Percentiles rank a stretch among this genome's conserved stretches.
These are phyloP conservation scores for Orbilia brochopaga DNA, from an alignment of 2,329 filamentous ascomycete species.

Conservation along the genomic window DNA sequence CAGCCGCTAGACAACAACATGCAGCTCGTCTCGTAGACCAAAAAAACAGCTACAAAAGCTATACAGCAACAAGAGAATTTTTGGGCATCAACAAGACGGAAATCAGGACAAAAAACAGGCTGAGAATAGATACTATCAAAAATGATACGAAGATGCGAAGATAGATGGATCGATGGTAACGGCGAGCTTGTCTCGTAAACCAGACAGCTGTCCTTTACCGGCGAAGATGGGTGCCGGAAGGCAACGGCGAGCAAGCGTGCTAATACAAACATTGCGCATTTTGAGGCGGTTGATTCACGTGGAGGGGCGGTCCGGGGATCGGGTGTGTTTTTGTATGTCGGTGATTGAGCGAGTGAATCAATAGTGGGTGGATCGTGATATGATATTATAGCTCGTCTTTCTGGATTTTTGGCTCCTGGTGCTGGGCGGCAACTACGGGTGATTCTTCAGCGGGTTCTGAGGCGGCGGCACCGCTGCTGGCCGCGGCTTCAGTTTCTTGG, in stretches of 20 bases:
- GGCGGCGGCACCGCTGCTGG: constrained; percentile 25
- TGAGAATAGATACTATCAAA: too few relatives aligned
- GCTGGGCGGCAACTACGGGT: constrained; percentile 11
- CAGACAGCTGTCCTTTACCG: too few relatives aligned
- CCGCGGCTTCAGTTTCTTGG: constrained; percentile 33
- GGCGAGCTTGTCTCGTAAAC: too few relatives aligned
- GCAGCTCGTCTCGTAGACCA: not conserved
- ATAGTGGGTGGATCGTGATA: not conserved
- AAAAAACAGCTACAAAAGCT: not conserved
- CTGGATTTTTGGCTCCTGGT: constrained; percentile 11
- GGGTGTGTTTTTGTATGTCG: not conserved
- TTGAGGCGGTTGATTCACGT: too few relatives aligned
- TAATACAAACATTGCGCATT: too few relatives aligned
- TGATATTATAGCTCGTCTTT: constrained; percentile 39
- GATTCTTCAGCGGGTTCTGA: constrained; percentile 43
- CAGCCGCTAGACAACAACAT: constrained; percentile 43
- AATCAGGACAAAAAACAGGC: too few relatives aligned
- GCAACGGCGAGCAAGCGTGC: too few relatives aligned
- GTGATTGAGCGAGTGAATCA: not conserved
- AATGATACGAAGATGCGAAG: too few relatives aligned
- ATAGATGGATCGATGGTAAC: too few relatives aligned
- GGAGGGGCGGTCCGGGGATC: not conserved
- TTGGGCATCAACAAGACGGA: too few relatives aligned
- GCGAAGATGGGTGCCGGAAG: too few relatives aligned
- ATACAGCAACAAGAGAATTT: too few relatives aligned